Percentiles rank a stretch among this genome's conserved stretches.
Conservation (phyloP, 129 eudicot genomes). For the Centella asiatica region DNA sequence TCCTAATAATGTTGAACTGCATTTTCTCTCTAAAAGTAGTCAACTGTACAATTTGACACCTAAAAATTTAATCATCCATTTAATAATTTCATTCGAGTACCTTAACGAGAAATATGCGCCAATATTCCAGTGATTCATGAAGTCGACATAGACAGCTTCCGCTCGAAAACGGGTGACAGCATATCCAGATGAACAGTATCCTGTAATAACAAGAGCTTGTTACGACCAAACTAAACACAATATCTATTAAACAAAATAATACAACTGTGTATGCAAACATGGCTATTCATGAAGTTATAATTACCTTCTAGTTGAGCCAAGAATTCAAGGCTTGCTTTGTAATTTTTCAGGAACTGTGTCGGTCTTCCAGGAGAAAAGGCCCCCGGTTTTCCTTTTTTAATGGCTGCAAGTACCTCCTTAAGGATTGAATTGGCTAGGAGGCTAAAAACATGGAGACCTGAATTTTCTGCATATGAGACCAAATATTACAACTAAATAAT, state of each 20-base stretch:
- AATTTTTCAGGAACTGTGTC: conserved; percentile 75
- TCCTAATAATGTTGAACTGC: too few species aligned
- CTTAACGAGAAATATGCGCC: conserved; percentile 95
- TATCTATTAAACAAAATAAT: background rate
- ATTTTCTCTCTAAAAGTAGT: too few species aligned
- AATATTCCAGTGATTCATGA: conserved; percentile 92
- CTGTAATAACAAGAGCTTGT: conserved; percentile 35
- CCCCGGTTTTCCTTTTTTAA: conserved; percentile 84
- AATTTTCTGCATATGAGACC: conserved; percentile 61
- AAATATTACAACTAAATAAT: conserved; percentile 4
- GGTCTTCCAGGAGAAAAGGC: conserved; percentile 99
- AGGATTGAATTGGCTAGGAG: conserved; percentile 94
- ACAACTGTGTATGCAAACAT: background rate
- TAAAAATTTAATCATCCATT: too few species aligned
- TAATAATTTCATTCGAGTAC: conserved; percentile 25
- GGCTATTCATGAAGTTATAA: conserved; percentile 4
- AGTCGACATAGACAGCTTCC: conserved; percentile 73
- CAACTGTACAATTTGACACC: too few species aligned
- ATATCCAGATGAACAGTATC: conserved; percentile 69
- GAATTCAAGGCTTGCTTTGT: conserved; percentile 77
- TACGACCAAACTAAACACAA: conserved; percentile 4
- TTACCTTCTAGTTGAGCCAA: conserved; percentile 84
- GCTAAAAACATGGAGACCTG: conserved; percentile 94
- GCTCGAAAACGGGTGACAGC: conserved; percentile 71
- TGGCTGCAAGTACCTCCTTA: conserved; percentile 79